Base-by-base conservation (phyloP, 805 yeast species). In the Candida vaughaniae region DNA sequence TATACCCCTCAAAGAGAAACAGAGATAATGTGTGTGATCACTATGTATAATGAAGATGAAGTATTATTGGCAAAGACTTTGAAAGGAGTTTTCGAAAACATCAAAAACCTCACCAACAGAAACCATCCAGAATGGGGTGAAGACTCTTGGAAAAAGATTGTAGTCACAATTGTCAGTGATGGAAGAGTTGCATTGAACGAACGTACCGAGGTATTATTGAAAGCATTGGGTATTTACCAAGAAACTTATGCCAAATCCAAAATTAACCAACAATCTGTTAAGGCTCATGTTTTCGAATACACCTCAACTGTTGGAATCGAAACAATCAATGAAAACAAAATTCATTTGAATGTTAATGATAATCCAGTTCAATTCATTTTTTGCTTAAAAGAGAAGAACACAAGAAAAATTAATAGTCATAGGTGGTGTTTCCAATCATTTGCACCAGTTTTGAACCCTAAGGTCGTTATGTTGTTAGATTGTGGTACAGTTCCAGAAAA, bases 391-490 rank as follows among this genome's bases (percentile, higher is more conserved):
- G 98, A 91, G 54, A 79, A 81, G 53, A 91, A 91, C 59, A 80
- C 84, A 48, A 81, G 85, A 56, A 91, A 91, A 55, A 91, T 91
- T 58, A 91, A 91, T 60, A 88, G 96, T 3, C 99, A 91, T 63
- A 75, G 97, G 51, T 91, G 99, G 99, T 89, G 95, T 20, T 81
- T 91, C 62, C 93, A 91, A 60, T 95, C 95, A 2, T 87, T 91
- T 66, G 86, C 89, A 10, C 85, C 90, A 22, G 71, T 84, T 20
- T 64, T 91, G 36, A 73, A 84, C 35, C 98, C 99, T 3, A 80
- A 80, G 35, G 84, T 89, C 17, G 85, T 93, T 18, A 81, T 87
- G 43, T 67, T 91, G 36, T 66, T 93, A 36, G 98, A 93, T 63
- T 96, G 95, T 16, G 99, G 99, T 52, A 91, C 99, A 1, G 83